phyloP scores from a whole-genome alignment of 2,329 filamentous ascomycete genomes.

The Exophiala sp. region DNA sequence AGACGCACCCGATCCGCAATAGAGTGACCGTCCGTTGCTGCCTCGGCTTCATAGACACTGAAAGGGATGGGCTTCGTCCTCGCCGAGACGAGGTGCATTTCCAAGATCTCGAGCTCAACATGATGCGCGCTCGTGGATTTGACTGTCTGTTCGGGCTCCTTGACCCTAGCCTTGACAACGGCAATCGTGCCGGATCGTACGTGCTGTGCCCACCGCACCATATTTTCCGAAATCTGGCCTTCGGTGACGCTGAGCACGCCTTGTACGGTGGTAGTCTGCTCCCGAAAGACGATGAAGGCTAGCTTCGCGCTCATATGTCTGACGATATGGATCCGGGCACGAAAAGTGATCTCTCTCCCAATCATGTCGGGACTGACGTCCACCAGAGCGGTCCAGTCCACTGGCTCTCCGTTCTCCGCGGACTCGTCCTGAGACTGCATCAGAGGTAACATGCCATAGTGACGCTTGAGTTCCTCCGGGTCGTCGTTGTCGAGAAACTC shows the following conservation, averaged over 20 bases:
- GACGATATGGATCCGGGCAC: constrained; percentile 69
- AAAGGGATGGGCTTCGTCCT: constrained; percentile 58
- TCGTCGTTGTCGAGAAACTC: constrained; percentile 22
- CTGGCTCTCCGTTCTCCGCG: constrained; percentile 4
- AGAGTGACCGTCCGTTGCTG: constrained; percentile 53
- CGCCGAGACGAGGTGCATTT: constrained; percentile 57
- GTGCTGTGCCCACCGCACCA: constrained; percentile 83
- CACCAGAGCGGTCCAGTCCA: constrained; percentile 11
- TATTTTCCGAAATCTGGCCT: constrained; percentile 60
- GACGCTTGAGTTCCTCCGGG: constrained; percentile 16
- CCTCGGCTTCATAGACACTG: constrained; percentile 64
- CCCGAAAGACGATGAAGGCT: constrained; percentile 79
- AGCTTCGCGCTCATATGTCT: constrained; percentile 75
- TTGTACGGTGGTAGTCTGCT: constrained; percentile 77
- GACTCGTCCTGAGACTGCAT: constrained; percentile 19
- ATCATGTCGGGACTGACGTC: constrained; percentile 41
- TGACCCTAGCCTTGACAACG: constrained; percentile 66
- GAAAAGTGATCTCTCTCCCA: constrained; percentile 60
- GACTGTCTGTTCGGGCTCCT: constrained; percentile 66
- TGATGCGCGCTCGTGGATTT: constrained; percentile 69
- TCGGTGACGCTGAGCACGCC: constrained; percentile 64
- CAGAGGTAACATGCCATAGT: constrained; percentile 21
- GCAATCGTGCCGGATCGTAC: constrained; percentile 73
- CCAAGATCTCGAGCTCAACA: constrained; percentile 66
- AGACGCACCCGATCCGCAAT: constrained; percentile 69